Conservation (phyloP, 2,329 filamentous ascomycete genomes). For the Diplodia sapinea region DNA sequence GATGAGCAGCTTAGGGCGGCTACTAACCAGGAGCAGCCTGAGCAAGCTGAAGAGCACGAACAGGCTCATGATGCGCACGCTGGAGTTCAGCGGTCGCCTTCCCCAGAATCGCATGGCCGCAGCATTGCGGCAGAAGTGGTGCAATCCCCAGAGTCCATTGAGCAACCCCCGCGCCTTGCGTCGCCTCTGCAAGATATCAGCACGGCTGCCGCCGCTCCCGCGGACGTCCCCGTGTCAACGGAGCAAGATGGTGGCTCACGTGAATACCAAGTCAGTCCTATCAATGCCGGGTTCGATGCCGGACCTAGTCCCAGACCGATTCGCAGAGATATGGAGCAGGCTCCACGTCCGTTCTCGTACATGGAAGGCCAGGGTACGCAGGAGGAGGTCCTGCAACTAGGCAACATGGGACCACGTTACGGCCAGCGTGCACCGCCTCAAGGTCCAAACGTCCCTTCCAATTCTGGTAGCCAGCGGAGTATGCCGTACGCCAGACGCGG, state of each 20-base stretch:
- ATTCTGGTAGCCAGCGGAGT: background rate
- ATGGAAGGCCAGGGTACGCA: constrained; percentile 24
- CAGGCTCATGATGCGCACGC: constrained; percentile 3
- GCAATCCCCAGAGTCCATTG: background rate
- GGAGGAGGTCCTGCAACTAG: constrained; percentile 14
- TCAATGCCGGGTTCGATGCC: background rate
- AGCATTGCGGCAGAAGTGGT: background rate
- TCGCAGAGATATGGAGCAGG: background rate
- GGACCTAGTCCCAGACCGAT: background rate
- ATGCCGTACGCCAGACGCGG: constrained; percentile 11
- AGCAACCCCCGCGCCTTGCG: background rate
- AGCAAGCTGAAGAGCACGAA: background rate
- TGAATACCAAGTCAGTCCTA: constrained; percentile 15
- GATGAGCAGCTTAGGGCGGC: constrained; percentile 6
- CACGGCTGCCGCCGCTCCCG: constrained; percentile 3
- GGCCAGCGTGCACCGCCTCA: background rate
- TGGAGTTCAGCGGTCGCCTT: constrained; percentile 1
- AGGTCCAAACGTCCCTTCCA: background rate
- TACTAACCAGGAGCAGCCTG: background rate
- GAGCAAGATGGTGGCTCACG: background rate
- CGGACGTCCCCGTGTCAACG: background rate
- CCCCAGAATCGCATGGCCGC: background rate
- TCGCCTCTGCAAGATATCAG: constrained; percentile 22
- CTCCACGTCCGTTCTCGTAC: constrained; percentile 14
- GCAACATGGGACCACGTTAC: constrained; percentile 1